phyloP scores from a whole-genome alignment of 1,284 basidiomycete species.

The Trichosporon sp. region DNA sequence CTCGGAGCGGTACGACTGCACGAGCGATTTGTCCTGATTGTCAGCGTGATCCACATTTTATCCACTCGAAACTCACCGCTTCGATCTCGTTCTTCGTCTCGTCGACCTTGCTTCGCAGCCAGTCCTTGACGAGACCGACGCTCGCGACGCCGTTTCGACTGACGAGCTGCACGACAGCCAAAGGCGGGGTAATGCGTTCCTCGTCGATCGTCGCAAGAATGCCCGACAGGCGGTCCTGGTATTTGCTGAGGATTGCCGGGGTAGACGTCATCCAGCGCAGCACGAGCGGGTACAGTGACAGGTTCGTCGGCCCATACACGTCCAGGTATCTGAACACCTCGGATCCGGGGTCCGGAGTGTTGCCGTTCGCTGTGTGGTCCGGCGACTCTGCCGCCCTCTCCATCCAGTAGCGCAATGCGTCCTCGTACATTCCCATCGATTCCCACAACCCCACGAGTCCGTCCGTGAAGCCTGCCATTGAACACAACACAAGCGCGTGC shows the following conservation, averaged over 20 bases:
- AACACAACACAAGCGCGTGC: constrained; percentile 91
- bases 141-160: constrained; percentile 83
- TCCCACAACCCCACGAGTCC: constrained; percentile 92
- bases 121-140: constrained; percentile 86
- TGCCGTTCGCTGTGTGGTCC: constrained; percentile 38
- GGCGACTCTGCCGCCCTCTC: constrained; percentile 59
- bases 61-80: constrained; percentile 62
- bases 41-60: constrained; percentile 19
- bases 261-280: constrained; percentile 84
- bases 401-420: constrained; percentile 90
- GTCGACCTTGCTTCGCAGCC: constrained; percentile 77
- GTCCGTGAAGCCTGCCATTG: constrained; percentile 74
- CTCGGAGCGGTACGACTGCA: constrained; percentile 81
- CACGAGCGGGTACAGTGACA: constrained; percentile 83
- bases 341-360: constrained; percentile 45
- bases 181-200: constrained; percentile 77
- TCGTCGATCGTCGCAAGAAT: constrained; percentile 77
- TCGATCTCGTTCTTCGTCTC: constrained; percentile 75
- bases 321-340: constrained; percentile 74
- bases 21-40: constrained; percentile 75
- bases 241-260: constrained; percentile 67
- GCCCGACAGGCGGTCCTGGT: constrained; percentile 69
- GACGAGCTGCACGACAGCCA: constrained; percentile 84
- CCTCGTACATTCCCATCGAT: constrained; percentile 92
- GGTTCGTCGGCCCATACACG: constrained; percentile 71